Evolutionary conservation across 208 protist genomes (phyloP), one percentile per base, ranked within the genome.

Genomic region (Angomonas desouzai): DNA sequence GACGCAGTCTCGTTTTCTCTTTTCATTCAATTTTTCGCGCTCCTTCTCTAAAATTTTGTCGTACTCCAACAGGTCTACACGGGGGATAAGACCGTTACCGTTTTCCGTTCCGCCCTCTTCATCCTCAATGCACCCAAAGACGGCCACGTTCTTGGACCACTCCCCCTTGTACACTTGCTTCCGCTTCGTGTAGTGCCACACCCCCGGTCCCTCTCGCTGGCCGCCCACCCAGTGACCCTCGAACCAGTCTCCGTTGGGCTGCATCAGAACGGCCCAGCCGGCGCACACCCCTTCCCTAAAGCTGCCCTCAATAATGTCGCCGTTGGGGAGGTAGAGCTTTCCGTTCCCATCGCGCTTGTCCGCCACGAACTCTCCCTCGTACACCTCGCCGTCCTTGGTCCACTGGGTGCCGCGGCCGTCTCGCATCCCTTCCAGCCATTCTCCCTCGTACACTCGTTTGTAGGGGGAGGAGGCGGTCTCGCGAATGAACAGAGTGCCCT

Each of bases 341-440:
- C 91, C 91, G 63, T 80, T 66, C 29, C 85, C 87, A 38, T 85
- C 67, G 10, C 91, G 88, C 59, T 83, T 66, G 65, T 87, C 82
- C 0, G 66, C 66, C 32, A 55, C 62, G 62, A 92, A 96, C 59
- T 84, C 72, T 18, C 91, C 91, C 49, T 92, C 85, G 72, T 96
- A 96, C n/a, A 94, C 78, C 55, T 96, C 91, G 2, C 91, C 87
- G 62, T 87, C 81, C 29, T 77, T 67, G 36, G 70, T 66, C 88
- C 88, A 96, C 65, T 92, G 78, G 22, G 83, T 90, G 25, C 91
- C 91, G 34, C 76, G 71, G 32, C 91, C 91, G 47, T 96, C 86
- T 27, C 91, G 88, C 69, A 80, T 81, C 38, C 80, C 87, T 30
- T 64, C 69, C 3, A 90, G 72, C 91, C 91, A 94, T 62, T 93